A percentile compares a stretch with the other conserved stretches of the same genome.
phyloP scores from a whole-genome alignment of 192 early-diverging fungal genomes.

The Entomortierella beljakovae region DNA sequence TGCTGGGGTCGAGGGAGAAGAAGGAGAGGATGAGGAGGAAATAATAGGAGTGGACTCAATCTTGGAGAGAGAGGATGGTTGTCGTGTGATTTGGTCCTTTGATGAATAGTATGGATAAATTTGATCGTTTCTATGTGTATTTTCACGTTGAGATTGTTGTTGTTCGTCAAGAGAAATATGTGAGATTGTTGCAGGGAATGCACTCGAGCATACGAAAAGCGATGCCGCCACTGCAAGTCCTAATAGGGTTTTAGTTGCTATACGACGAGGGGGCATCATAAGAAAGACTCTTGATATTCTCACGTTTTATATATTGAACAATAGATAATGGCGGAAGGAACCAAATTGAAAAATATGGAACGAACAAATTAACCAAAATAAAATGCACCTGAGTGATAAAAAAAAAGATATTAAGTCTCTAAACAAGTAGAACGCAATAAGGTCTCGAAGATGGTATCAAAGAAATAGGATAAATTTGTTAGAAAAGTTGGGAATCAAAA shows the following conservation, averaged over 20 bases:
- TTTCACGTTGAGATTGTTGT: not conserved
- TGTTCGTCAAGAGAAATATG: not conserved
- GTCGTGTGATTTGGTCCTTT: conserved; percentile 6
- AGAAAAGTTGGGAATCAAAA: conserved; percentile 1
- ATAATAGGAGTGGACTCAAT: not conserved
- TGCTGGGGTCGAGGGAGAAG: not conserved
- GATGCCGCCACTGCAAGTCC: conserved; percentile 29
- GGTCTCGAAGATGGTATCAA: no score
- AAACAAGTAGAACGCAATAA: no score
- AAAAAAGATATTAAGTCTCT: not conserved
- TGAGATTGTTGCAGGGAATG: conserved; percentile 15
- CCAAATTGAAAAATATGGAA: no score
- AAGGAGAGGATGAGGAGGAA: not conserved
- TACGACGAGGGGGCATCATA: not conserved
- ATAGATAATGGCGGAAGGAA: no score
- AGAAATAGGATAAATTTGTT: no score
- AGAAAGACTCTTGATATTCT: no score
- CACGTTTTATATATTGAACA: no score
- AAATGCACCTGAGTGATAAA: no score
- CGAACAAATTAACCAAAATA: no score
- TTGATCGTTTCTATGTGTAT: not conserved
- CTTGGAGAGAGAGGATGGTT: not conserved
- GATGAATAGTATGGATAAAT: not conserved
- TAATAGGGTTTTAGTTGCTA: conserved; percentile 3
- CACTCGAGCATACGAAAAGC: conserved; percentile 15